Percentiles rank a stretch among this genome's conserved stretches.
These are phyloP conservation scores for Zostera marina DNA, from an alignment of 116 monocot genomes.

Conservation along the genomic window DNA sequence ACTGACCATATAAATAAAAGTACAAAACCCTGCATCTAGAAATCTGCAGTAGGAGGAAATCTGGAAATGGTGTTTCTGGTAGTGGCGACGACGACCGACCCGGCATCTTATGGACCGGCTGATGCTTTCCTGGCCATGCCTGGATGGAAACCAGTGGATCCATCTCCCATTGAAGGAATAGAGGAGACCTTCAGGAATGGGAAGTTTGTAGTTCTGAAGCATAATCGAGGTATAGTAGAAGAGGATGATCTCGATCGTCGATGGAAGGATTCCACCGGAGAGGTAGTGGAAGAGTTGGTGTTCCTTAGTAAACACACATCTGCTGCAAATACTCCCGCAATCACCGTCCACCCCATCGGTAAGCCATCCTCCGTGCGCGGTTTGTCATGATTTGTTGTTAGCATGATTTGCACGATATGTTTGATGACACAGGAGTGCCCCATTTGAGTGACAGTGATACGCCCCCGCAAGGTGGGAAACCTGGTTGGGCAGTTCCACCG, in stretches of 20 bases:
- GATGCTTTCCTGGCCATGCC: conserved; percentile 87
- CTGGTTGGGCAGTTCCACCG: conserved; percentile 79
- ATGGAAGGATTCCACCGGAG: conserved; percentile 74
- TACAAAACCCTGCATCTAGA: too few relatives aligned
- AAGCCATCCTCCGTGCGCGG: too few relatives aligned
- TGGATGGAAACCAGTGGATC: conserved; percentile 60
- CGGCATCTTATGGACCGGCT: conserved; percentile 83
- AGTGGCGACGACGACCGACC: conserved; percentile 69
- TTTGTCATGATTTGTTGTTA: too few relatives aligned
- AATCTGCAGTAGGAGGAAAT: too few relatives aligned
- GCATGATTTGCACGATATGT: background rate
- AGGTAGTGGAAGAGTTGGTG: conserved; percentile 62
- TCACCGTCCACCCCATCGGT: conserved; percentile 98
- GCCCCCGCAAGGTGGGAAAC: conserved; percentile 63
- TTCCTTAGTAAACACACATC: conserved; percentile 93
- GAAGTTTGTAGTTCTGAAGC: conserved; percentile 51
- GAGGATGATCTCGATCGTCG: conserved; percentile 80
- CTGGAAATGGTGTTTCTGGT: conserved; percentile 76
- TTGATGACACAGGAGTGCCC: conserved; percentile 41
- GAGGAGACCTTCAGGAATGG: conserved; percentile 59
- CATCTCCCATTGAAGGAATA: conserved; percentile 28
- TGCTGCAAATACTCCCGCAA: conserved; percentile 58
- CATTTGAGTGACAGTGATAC: conserved; percentile 61
- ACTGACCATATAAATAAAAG: too few relatives aligned
- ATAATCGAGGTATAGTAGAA: conserved; percentile 44